phyloP scores from a whole-genome alignment of 2,329 filamentous ascomycete species.

The Podosphaera aphanis region DNA sequence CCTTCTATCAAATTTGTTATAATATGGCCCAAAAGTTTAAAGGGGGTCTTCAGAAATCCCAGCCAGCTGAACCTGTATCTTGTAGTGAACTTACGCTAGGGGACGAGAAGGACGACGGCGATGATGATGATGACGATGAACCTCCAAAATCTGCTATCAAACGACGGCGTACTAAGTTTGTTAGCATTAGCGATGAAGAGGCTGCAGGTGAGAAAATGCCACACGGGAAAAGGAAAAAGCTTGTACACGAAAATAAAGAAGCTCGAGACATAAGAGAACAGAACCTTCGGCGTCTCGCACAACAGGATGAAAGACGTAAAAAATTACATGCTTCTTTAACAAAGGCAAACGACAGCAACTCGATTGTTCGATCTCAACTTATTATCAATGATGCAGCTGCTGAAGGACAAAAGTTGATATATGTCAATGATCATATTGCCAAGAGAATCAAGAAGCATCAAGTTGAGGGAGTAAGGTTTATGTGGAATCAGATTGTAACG shows the following conservation, averaged over 20 bases:
- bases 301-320: slow-evolving; percentile 28
- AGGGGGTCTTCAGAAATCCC: not conserved
- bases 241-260: slow-evolving; percentile 23
- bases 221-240: slow-evolving; percentile 16
- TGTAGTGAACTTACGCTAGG: not conserved
- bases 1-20: slow-evolving; percentile 5
- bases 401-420: slow-evolving; percentile 35
- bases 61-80: not conserved
- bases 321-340: slow-evolving; percentile 25
- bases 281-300: slow-evolving; percentile 27
- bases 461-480: slow-evolving; percentile 56
- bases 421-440: slow-evolving; percentile 40
- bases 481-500: slow-evolving; percentile 65
- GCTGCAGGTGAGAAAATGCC: not conserved
- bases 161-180: not conserved
- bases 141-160: not conserved
- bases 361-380: slow-evolving; percentile 23
- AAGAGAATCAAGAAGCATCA: slow-evolving; percentile 55
- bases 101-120: slow-evolving; percentile 2
- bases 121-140: not conserved
- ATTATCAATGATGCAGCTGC: slow-evolving; percentile 45
- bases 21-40: slow-evolving; percentile 3
- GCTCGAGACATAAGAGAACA: slow-evolving; percentile 26
- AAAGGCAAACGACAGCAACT: slow-evolving; percentile 18
- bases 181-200: slow-evolving; percentile 3